Evolutionary conservation across 2,329 filamentous ascomycete genomes (phyloP).

Genomic region (Diaporthe australafricana): DNA sequence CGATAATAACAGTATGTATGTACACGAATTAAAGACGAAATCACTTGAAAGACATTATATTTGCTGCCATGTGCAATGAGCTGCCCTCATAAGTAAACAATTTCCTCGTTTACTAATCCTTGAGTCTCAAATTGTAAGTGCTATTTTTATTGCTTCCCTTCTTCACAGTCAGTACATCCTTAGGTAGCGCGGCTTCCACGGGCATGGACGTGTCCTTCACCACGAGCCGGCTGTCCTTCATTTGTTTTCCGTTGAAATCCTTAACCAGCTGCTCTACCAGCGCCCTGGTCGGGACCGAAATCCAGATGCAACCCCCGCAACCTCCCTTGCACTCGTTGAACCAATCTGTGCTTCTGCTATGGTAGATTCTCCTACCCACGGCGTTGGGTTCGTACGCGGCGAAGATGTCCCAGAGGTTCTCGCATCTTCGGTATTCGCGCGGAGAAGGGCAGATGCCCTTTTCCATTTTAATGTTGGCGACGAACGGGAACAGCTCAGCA

Average conservation of each 20-base stretch:
- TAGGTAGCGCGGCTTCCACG: neutral
- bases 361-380: neutral
- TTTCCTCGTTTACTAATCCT: too few relatives aligned
- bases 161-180: neutral
- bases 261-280: slow-evolving; percentile 1
- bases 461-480: slow-evolving; percentile 1
- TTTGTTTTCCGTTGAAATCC: neutral
- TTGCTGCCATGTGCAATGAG: too few relatives aligned
- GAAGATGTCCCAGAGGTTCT: neutral
- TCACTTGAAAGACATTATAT: too few relatives aligned
- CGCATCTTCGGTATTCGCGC: slow-evolving; percentile 3
- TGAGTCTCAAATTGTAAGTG: too few relatives aligned
- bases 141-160: too few relatives aligned
- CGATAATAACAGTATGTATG: too few relatives aligned
- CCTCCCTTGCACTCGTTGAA: neutral
- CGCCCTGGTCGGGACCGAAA: neutral
- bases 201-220: neutral
- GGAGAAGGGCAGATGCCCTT: neutral
- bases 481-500: neutral
- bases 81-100: too few relatives aligned
- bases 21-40: too few relatives aligned
- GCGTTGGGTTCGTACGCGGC: neutral
- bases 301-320: neutral
- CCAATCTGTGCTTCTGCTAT: neutral
- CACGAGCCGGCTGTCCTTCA: slow-evolving; percentile 2